Evolutionary conservation across 1,284 basidiomycete genomes (phyloP), one percentile per base, ranked within the genome.

Genomic region (Athelia sp.): DNA sequence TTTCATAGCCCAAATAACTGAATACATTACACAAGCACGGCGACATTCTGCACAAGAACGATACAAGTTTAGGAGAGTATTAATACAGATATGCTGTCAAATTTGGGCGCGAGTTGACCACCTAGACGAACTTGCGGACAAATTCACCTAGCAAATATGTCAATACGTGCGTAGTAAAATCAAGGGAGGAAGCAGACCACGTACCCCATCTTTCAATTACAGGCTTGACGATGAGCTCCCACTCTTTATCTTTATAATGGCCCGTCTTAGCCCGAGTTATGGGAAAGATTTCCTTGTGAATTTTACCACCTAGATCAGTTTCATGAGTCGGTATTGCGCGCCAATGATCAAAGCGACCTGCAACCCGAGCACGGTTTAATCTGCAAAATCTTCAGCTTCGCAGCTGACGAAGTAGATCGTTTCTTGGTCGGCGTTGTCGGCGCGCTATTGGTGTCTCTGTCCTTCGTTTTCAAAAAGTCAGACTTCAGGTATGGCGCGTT

Each of bases 251-350:
- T 54, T 76, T 72, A 56, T 79, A 75, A 26, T 51, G 61, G 0
- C 84, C 84, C 15, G 61, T 66, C 38, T 60, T 63, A 43, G 79
- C 71, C 31, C 80, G 75, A 31, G 66, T 65, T 56, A 90, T 87
- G 23, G 82, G 67, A 59, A 91, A 91, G 17, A 91, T 88, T 60
- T 91, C 88, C 60, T 78, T 80, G 62, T 91, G 88, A 18, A 75
- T 58, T 9, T 57, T 67, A 11, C 79, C 78, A 56, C 87, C 88
- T 77, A 21, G 17, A 3, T 8, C 32, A n/a, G 32, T 11, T 34
- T 11, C n/a, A n/a, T n/a, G n/a, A n/a, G n/a, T n/a, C 26, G 4
- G n/a, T n/a, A n/a, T n/a, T n/a, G n/a, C n/a, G n/a, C n/a, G n/a
- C n/a, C n/a, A n/a, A n/a, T n/a, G n/a, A n/a, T n/a, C n/a, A n/a